Percentiles rank a stretch among this genome's conserved stretches.
Conservation (phyloP, 805 yeast genomes). For the Candida takata region DNA sequence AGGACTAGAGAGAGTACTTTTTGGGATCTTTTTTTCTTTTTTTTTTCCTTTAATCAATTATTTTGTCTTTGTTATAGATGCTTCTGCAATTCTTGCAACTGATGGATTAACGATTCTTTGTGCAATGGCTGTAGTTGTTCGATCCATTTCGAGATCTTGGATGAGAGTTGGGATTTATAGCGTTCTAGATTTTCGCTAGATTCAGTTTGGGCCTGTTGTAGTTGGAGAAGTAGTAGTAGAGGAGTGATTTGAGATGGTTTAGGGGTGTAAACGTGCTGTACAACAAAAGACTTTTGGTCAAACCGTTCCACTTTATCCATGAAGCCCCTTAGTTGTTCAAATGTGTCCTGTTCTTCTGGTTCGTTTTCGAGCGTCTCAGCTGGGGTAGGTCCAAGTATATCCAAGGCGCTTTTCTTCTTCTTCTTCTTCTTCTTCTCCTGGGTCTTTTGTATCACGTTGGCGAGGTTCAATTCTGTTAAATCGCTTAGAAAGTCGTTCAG, state of each 20-base stretch:
- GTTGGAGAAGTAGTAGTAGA: neutral
- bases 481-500: conserved; percentile 49
- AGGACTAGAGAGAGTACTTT: conserved; percentile 64
- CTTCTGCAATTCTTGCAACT: conserved; percentile 11
- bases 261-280: neutral
- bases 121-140: conserved; percentile 1
- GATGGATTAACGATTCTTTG: conserved; percentile 7
- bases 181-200: conserved; percentile 2
- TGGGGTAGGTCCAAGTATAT: conserved; percentile 7
- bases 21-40: too few species aligned
- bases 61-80: too few species aligned
- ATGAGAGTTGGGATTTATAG: conserved; percentile 2
- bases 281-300: conserved; percentile 7
- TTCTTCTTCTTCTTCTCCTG: conserved; percentile 4
- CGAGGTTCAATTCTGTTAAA: conserved; percentile 22
- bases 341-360: neutral
- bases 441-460: too few species aligned
- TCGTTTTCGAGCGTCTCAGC: neutral
- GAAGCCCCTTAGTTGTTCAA: conserved; percentile 10
- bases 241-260: conserved; percentile 3
- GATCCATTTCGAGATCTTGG: conserved; percentile 9
- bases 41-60: too few species aligned
- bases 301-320: conserved; percentile 19
- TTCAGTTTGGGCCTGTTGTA: conserved; percentile 1
- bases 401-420: conserved; percentile 10